These are phyloP conservation scores for Ophiostoma himal-ulmi DNA, from an alignment of 2,329 filamentous ascomycete genomes.

Conservation along the genomic window DNA sequence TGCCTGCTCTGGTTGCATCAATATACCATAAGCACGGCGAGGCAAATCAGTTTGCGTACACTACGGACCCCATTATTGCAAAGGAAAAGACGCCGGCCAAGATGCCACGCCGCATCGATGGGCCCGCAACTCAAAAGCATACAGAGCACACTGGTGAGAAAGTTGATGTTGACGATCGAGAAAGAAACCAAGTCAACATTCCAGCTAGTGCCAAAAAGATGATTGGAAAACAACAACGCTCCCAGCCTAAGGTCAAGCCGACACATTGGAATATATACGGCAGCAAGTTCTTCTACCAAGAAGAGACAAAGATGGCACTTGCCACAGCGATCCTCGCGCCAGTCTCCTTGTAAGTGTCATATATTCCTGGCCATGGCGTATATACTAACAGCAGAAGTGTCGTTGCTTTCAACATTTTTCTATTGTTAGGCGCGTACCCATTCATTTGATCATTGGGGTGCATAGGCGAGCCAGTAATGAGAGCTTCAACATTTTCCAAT, in stretches of 20 bases:
- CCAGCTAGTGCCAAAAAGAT: neutral
- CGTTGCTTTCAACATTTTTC: conserved; percentile 13
- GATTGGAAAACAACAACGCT: neutral
- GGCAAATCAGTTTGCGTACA: conserved; percentile 11
- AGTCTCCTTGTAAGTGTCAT: conserved; percentile 13
- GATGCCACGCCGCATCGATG: neutral
- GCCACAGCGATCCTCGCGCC: conserved; percentile 4
- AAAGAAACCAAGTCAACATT: too few species aligned
- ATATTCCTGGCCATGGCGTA: neutral
- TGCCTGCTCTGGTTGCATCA: neutral
- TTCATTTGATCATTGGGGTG: conserved; percentile 13
- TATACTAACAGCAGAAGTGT: conserved; percentile 15
- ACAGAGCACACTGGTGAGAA: neutral
- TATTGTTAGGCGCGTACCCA: conserved; percentile 15
- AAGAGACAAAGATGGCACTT: conserved; percentile 17
- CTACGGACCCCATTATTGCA: neutral
- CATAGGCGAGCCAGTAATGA: neutral
- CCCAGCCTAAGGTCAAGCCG: neutral
- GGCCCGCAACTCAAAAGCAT: neutral
- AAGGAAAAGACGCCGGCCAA: neutral
- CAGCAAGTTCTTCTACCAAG: conserved; percentile 14
- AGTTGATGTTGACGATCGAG: neutral
- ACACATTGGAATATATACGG: neutral
- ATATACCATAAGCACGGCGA: conserved; percentile 16
- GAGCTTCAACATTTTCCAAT: neutral